Conservation (phyloP, 75 land plant species). For the Sequoiadendron giganteum region DNA sequence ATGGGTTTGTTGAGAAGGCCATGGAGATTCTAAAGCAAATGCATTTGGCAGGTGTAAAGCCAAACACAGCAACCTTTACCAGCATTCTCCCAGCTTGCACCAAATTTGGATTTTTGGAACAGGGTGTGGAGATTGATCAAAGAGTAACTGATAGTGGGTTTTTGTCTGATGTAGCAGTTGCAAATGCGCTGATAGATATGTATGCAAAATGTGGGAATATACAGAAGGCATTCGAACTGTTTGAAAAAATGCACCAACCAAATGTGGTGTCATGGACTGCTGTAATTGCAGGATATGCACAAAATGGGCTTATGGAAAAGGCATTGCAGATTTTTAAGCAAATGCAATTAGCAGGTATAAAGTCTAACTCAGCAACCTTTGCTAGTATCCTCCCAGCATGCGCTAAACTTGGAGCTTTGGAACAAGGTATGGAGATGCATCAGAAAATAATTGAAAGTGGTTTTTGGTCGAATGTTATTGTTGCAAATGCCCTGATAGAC, state of each 20-base stretch:
- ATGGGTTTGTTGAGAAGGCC: constrained; percentile 12
- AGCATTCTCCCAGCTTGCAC: background rate
- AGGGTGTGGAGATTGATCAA: background rate
- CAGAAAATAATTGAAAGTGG: constrained; percentile 4
- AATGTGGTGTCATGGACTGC: constrained; percentile 11
- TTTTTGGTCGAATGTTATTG: background rate
- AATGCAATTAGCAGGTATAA: background rate
- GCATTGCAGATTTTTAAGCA: constrained; percentile 8
- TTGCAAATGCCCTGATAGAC: constrained; percentile 14
- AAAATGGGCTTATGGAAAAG: constrained; percentile 5
- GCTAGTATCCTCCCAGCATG: constrained; percentile 15
- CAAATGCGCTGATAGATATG: background rate
- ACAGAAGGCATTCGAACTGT: background rate
- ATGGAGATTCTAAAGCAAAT: constrained; percentile 6
- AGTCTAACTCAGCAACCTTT: constrained; percentile 11
- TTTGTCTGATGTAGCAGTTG: background rate
- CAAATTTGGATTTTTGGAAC: background rate
- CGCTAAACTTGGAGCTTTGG: constrained; percentile 1
- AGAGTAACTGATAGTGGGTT: background rate
- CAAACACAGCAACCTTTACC: background rate
- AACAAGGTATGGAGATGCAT: constrained; percentile 9
- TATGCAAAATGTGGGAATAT: background rate
- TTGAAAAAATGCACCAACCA: background rate
- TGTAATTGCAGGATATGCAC: constrained; percentile 10
- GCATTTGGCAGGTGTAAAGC: constrained; percentile 16